Conservation (phyloP, 495 filamentous ascomycete species). For the Neurospora sp. region DNA sequence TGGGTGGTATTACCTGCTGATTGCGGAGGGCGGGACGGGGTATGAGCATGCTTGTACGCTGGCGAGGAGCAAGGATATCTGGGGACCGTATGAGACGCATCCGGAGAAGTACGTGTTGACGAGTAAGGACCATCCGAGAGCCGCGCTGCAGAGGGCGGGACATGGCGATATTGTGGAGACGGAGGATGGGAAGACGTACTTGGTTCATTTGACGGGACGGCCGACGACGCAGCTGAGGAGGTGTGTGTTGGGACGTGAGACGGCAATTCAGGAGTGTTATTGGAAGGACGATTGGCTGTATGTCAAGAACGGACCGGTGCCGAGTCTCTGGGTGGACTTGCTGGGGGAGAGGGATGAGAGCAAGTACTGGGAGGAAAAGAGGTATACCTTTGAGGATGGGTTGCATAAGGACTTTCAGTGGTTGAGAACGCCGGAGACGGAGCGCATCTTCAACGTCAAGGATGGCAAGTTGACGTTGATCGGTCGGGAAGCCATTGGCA, state of each 20-base stretch:
- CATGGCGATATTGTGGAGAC: conserved; percentile 53
- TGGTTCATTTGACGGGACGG: conserved; percentile 45
- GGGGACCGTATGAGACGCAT: conserved; percentile 49
- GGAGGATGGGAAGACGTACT: conserved; percentile 43
- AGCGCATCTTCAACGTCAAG: conserved; percentile 37
- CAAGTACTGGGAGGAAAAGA: conserved; percentile 41
- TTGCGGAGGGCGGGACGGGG: conserved; percentile 56
- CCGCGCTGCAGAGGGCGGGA: conserved; percentile 43
- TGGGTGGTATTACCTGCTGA: conserved; percentile 58
- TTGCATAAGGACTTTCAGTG: conserved; percentile 47
- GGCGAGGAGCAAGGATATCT: conserved; percentile 42
- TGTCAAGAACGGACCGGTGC: conserved; percentile 45
- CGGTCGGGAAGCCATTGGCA: conserved; percentile 41
- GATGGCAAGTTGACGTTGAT: conserved; percentile 32
- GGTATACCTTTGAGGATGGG: conserved; percentile 37
- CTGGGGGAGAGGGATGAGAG: conserved; percentile 37
- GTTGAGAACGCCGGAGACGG: conserved; percentile 44
- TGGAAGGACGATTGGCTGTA: conserved; percentile 50
- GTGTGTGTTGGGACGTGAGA: conserved; percentile 47
- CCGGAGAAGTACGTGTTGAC: conserved; percentile 38
- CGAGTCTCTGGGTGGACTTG: conserved; percentile 42
- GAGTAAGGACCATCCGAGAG: conserved; percentile 33
- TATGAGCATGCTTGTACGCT: conserved; percentile 46
- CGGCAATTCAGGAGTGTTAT: conserved; percentile 43
- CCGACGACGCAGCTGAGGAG: conserved; percentile 43